Conservation (phyloP, 768 basidiomycete species). For the Hypholoma fasciculare region DNA sequence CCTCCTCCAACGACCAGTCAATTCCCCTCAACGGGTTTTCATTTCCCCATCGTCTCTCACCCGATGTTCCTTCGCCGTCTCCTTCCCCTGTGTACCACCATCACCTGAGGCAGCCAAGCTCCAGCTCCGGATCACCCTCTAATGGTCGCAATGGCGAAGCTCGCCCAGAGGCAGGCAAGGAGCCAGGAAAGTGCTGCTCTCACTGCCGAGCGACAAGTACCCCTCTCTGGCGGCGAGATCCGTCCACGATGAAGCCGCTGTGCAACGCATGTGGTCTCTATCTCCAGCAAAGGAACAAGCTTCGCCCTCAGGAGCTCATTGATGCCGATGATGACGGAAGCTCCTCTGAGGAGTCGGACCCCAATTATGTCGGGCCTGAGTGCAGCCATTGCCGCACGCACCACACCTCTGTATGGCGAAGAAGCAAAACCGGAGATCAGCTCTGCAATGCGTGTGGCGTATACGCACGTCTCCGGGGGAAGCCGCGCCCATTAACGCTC, state of each 20-base stretch:
- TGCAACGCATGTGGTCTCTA: constrained; percentile 52
- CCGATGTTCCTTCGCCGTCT: constrained; percentile 23
- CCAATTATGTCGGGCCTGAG: constrained; percentile 42
- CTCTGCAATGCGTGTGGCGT: constrained; percentile 55
- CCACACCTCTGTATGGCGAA: constrained; percentile 50
- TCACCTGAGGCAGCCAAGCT: constrained; percentile 15
- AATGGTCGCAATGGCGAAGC: constrained; percentile 31
- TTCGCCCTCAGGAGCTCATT: constrained; percentile 49
- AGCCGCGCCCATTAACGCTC: constrained; percentile 44
- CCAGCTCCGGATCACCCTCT: constrained; percentile 19
- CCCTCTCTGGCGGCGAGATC: constrained; percentile 50
- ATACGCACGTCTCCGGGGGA: constrained; percentile 45
- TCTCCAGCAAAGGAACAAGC: constrained; percentile 45
- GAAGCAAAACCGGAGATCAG: constrained; percentile 49
- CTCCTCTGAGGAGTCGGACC: constrained; percentile 37
- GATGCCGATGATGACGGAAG: constrained; percentile 47
- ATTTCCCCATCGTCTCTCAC: constrained; percentile 33
- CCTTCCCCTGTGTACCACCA: constrained; percentile 29
- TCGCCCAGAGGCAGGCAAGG: constrained; percentile 30
- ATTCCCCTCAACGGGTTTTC: constrained; percentile 25
- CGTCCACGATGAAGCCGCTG: constrained; percentile 41
- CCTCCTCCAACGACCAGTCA: constrained; percentile 18
- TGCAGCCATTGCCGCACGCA: constrained; percentile 52
- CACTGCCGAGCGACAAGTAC: constrained; percentile 49
- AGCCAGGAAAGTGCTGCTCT: constrained; percentile 40